phyloP scores from a whole-genome alignment of 768 basidiomycete species.

The Chalciporus piperatus region DNA sequence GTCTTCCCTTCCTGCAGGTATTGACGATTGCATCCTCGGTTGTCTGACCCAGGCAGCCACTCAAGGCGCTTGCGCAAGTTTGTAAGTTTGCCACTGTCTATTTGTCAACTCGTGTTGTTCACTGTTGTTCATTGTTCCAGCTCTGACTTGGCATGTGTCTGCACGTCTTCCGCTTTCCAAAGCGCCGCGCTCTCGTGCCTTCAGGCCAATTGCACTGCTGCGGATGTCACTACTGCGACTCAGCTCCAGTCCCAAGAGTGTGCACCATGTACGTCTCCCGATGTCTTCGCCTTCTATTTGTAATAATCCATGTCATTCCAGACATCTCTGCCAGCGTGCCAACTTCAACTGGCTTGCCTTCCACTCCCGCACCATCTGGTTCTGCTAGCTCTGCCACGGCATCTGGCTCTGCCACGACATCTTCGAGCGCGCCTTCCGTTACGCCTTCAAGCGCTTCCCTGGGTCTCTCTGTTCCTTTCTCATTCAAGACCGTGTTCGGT shows the following conservation, averaged over 20 bases:
- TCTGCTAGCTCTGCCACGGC: background rate
- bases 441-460: slow-evolving; percentile 18
- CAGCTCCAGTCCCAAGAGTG: slow-evolving; percentile 35
- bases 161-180: slow-evolving; percentile 39
- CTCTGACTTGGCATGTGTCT: slow-evolving; percentile 38
- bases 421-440: background rate
- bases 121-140: slow-evolving; percentile 18
- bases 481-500: slow-evolving; percentile 17
- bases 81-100: slow-evolving; percentile 10
- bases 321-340: background rate
- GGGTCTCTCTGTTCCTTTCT: slow-evolving; percentile 14
- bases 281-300: too few relatives aligned
- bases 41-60: slow-evolving; percentile 9
- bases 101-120: background rate
- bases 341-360: background rate
- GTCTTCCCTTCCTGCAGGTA: slow-evolving; percentile 2
- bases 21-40: slow-evolving; percentile 4
- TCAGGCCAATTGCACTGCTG: slow-evolving; percentile 29
- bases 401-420: background rate
- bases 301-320: background rate
- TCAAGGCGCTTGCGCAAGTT: slow-evolving; percentile 1
- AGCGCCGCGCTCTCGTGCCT: slow-evolving; percentile 32
- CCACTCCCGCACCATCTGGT: background rate
- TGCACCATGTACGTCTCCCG: slow-evolving; percentile 12
- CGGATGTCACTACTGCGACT: slow-evolving; percentile 30